Conservation (phyloP, 139 green algal species). For the Microglena sp. region DNA sequence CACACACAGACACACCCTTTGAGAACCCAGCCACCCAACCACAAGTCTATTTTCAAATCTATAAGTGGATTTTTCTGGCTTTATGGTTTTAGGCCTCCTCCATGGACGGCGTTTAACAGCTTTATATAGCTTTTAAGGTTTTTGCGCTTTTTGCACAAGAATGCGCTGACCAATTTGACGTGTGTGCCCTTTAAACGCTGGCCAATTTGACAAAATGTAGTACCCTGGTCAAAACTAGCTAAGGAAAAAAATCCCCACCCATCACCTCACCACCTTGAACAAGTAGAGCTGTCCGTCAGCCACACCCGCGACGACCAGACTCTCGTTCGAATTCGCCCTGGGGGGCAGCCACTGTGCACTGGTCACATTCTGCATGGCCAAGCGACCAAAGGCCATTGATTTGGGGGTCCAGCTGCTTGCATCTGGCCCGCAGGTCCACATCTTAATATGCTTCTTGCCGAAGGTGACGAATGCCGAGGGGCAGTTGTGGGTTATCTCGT, state of each 20-base stretch:
- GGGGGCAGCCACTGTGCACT: conserved; percentile 40
- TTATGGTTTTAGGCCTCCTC: too few relatives aligned
- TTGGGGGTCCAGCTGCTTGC: conserved; percentile 26
- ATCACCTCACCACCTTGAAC: conserved; percentile 35
- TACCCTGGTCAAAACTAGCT: too few relatives aligned
- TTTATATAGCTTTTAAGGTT: background rate
- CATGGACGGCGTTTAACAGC: too few relatives aligned
- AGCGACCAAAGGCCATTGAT: conserved; percentile 34
- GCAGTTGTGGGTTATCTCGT: conserved; percentile 18
- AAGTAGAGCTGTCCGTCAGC: conserved; percentile 46
- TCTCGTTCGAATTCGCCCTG: conserved; percentile 12
- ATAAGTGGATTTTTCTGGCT: too few relatives aligned
- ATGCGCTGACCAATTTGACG: too few relatives aligned
- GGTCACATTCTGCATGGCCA: conserved; percentile 50
- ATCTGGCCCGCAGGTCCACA: conserved; percentile 1
- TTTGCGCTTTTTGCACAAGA: too few relatives aligned
- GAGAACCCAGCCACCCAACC: too few relatives aligned
- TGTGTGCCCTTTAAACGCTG: too few relatives aligned
- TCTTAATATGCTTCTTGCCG: conserved; percentile 16
- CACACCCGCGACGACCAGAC: conserved; percentile 43
- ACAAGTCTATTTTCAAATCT: too few relatives aligned
- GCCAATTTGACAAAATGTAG: too few relatives aligned
- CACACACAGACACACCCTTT: too few relatives aligned
- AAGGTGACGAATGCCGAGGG: conserved; percentile 25
- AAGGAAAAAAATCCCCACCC: too few relatives aligned